These are phyloP conservation scores for Hypocreales sp. DNA, from an alignment of 2,329 filamentous ascomycete genomes.

Conservation along the genomic window DNA sequence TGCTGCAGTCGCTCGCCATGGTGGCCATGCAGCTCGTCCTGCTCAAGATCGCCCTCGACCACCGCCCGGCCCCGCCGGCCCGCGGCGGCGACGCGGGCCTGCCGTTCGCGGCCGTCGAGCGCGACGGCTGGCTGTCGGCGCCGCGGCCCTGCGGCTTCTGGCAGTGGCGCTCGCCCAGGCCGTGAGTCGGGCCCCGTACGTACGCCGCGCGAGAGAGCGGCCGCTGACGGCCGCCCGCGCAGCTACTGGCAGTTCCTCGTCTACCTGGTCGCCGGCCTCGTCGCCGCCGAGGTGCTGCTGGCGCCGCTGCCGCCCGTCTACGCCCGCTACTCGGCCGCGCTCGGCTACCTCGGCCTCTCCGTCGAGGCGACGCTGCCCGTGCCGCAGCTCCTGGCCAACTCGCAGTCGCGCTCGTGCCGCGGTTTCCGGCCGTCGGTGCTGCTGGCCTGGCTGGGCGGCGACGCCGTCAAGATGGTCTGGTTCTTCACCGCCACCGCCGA, in stretches of 20 bases:
- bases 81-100: constrained; percentile 43
- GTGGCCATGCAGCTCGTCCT: constrained; percentile 46
- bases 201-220: not conserved
- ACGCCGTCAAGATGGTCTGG: constrained; percentile 78
- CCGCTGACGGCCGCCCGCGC: not conserved
- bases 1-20: constrained; percentile 52
- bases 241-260: constrained; percentile 68
- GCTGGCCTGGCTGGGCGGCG: constrained; percentile 63
- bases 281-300: constrained; percentile 52
- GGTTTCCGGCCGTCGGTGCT: constrained; percentile 66
- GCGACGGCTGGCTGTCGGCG: constrained; percentile 20
- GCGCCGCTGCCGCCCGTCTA: constrained; percentile 42
- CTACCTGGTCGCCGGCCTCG: constrained; percentile 47
- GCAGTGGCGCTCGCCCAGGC: constrained; percentile 62
- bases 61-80: constrained; percentile 42
- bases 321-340: constrained; percentile 45
- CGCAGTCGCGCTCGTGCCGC: constrained; percentile 51
- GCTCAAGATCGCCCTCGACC: constrained; percentile 52
- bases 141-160: constrained; percentile 63
- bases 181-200: constrained; percentile 25
- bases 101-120: constrained; percentile 42
- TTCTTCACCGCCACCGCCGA: constrained; percentile 57
- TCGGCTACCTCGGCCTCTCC: constrained; percentile 61
- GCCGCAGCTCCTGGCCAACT: constrained; percentile 62
- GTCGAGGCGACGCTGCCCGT: constrained; percentile 72